phyloP scores from a whole-genome alignment of 2,329 filamentous ascomycete genomes.

The Fusarium agapanthi region DNA sequence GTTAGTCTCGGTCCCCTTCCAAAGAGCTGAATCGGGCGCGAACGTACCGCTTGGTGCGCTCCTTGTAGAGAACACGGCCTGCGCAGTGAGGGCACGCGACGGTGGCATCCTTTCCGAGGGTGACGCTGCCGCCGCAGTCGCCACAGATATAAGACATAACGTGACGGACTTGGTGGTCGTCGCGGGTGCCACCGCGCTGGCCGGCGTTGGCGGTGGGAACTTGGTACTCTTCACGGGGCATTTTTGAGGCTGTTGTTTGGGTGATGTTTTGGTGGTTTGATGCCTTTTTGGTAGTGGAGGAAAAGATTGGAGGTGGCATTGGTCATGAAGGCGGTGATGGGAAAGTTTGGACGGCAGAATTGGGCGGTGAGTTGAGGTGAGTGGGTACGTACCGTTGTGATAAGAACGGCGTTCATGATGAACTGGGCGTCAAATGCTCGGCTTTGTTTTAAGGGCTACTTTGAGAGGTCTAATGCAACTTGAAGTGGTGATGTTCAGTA shows the following conservation, averaged over 20 bases:
- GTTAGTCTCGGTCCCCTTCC: not conserved
- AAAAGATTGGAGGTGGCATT: constrained; percentile 38
- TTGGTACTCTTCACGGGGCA: constrained; percentile 82
- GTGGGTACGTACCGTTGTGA: constrained; percentile 3
- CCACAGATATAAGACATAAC: constrained; percentile 54
- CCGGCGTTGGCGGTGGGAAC: constrained; percentile 67
- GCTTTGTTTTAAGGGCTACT: not conserved
- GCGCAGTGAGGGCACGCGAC: constrained; percentile 71
- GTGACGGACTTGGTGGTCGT: constrained; percentile 50
- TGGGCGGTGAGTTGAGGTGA: constrained; percentile 27
- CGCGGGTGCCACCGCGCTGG: constrained; percentile 53
- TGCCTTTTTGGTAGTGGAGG: constrained; percentile 2
- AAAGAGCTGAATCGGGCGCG: rapidly evolving
- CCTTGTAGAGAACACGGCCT: constrained; percentile 95
- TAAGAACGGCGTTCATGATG: not conserved
- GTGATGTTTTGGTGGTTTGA: not conserved
- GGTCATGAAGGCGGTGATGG: constrained; percentile 37
- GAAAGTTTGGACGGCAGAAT: constrained; percentile 42
- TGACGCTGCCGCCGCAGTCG: constrained; percentile 54
- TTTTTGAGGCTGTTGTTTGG: constrained; percentile 31
- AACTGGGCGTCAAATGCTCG: not conserved
- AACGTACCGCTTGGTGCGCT: constrained; percentile 92
- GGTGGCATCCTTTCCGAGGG: constrained; percentile 59
- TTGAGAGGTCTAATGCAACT: not conserved
- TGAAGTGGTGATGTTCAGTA: too few relatives aligned